Evolutionary conservation across 202 grass and related monocot species (phyloP).

Genomic region (Brachypodium distachyon): DNA sequence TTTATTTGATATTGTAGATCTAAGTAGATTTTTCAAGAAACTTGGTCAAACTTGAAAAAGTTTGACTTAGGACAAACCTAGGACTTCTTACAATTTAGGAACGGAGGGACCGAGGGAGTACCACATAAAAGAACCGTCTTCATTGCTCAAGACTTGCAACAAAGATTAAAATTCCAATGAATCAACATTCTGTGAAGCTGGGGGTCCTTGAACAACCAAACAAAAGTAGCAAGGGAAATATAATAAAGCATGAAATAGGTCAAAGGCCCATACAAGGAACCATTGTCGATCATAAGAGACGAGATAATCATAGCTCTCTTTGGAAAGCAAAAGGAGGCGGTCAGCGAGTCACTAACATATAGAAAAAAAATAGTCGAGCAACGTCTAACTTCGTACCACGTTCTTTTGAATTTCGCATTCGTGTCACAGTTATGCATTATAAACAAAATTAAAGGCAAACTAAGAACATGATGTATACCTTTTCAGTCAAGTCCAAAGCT

Average conservation of each 20-base stretch:
- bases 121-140: not conserved
- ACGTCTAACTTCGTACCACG: conserved; percentile 6
- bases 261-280: not conserved
- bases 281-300: not conserved
- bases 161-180: not conserved
- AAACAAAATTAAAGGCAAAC: conserved; percentile 7
- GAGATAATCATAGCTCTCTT: not conserved
- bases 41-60: no score
- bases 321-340: not conserved
- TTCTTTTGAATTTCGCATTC: conserved; percentile 2
- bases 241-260: conserved; percentile 1
- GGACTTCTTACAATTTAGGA: no score
- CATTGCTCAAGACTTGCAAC: conserved; percentile 1
- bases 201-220: not conserved
- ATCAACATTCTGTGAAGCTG: not conserved
- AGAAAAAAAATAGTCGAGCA: not conserved
- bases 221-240: not conserved
- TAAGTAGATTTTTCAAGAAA: no score
- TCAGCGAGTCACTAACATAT: not conserved
- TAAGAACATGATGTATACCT: conserved; percentile 37
- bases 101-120: no score
- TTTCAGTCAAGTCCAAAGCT: conserved; percentile 96
- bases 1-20: no score
- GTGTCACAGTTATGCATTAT: not conserved
- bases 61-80: no score